phyloP scores from a whole-genome alignment of 805 yeast genomes.

The Yarrowia phangngaensis region DNA sequence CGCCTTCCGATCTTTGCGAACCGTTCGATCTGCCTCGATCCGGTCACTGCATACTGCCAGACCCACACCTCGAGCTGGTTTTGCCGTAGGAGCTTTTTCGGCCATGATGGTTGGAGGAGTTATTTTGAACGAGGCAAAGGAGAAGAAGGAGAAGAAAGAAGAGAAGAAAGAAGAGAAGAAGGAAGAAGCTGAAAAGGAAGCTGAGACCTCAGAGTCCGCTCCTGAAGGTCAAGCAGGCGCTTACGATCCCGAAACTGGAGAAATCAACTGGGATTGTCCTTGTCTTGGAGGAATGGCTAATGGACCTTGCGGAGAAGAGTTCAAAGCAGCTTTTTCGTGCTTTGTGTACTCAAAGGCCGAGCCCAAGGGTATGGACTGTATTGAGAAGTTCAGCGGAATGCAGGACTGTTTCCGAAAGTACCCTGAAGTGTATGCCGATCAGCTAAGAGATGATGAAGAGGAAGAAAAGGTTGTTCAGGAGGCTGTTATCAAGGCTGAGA shows the following conservation, averaged over 20 bases:
- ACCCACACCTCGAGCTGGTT: constrained; percentile 4
- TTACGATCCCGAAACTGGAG: constrained; percentile 94
- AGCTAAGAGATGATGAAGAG: constrained; percentile 69
- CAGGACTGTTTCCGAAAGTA: constrained; percentile 88
- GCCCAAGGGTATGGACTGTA: constrained; percentile 95
- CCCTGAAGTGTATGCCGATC: constrained; percentile 93
- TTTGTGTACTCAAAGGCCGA: constrained; percentile 90
- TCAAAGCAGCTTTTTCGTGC: constrained; percentile 90
- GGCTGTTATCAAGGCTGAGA: constrained; percentile 10
- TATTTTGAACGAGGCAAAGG: constrained; percentile 26
- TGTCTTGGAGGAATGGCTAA: constrained; percentile 98
- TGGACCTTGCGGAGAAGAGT: constrained; percentile 97
- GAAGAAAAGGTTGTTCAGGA: constrained; percentile 28
- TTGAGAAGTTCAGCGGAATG: constrained; percentile 85
- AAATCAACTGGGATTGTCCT: constrained; percentile 99
- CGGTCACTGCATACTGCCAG: constrained; percentile 21
- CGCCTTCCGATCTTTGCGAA: constrained; percentile 22
- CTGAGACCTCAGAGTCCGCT: background rate
- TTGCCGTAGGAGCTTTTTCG: constrained; percentile 11
- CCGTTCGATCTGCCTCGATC: constrained; percentile 20
- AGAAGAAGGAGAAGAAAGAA: constrained; percentile 6
- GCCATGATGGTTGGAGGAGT: constrained; percentile 24
- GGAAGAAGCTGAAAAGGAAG: background rate
- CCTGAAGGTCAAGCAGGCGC: constrained; percentile 51
- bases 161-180: constrained; percentile 5